Evolutionary conservation across 345 rosid species (phyloP).

Genomic region (Brassica napus): Da-Ae NC_063434.1:30478501-30479000

Average conservation of each 20-base stretch:
- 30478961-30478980: too few relatives aligned
- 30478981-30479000: too few relatives aligned
- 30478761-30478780: background rate
- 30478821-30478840: background rate
- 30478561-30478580: constrained; percentile 1
- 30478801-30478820: background rate
- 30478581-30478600: constrained; percentile 17
- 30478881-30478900: too few relatives aligned
- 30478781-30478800: background rate
- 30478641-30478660: background rate
- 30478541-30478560: constrained; percentile 12
- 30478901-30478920: too few relatives aligned
- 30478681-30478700: constrained; percentile 1
- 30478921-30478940: too few relatives aligned
- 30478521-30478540: constrained; percentile 21
- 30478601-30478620: constrained; percentile 15
- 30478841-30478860: background rate
- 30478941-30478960: too few relatives aligned
- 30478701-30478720: constrained; percentile 14
- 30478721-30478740: constrained; percentile 31
- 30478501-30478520: constrained; percentile 30
- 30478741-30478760: constrained; percentile 15
- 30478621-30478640: background rate
- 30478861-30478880: background rate
- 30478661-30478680: background rate